Percentiles rank a stretch among this genome's conserved stretches.
phyloP scores from a whole-genome alignment of 768 basidiomycete genomes.

The Chiua virens region DNA sequence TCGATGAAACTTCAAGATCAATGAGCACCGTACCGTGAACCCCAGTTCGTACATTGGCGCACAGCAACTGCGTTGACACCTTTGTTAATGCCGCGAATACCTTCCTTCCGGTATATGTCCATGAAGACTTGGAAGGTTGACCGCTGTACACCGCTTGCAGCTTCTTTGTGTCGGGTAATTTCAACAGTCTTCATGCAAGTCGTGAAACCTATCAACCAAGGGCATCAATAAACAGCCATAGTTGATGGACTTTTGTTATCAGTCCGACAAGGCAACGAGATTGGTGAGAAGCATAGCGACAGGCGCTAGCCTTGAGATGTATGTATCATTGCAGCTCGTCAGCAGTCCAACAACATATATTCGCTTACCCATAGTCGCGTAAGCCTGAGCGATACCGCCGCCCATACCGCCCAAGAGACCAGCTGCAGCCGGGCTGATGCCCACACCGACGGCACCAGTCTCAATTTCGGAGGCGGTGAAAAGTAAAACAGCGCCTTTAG shows the following conservation, averaged over 20 bases:
- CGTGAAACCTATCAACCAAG: constrained; percentile 72
- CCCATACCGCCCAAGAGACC: constrained; percentile 97
- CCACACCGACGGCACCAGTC: constrained; percentile 57
- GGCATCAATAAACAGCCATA: constrained; percentile 8
- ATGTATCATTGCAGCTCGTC: constrained; percentile 17
- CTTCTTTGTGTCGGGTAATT: constrained; percentile 94
- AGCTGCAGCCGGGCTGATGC: constrained; percentile 75
- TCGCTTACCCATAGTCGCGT: constrained; percentile 97
- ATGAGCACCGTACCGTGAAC: constrained; percentile 62
- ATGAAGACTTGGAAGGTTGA: constrained; percentile 94
- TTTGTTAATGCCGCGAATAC: constrained; percentile 96
- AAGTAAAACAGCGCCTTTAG: constrained; percentile 93
- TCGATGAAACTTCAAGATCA: background rate
- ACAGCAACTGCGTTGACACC: constrained; percentile 95
- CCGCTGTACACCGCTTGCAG: constrained; percentile 78
- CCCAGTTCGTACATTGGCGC: constrained; percentile 93
- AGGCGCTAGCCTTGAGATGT: constrained; percentile 18
- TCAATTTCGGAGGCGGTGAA: constrained; percentile 98
- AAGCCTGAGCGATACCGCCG: constrained; percentile 96
- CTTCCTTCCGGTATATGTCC: constrained; percentile 93
- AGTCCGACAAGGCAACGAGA: constrained; percentile 13
- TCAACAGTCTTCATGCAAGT: constrained; percentile 99
- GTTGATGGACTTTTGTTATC: background rate
- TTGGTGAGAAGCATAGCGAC: constrained; percentile 14
- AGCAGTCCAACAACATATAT: background rate